Evolutionary conservation across 345 rosid genomes (phyloP).

Genomic region (Acer saccharum): DNA sequence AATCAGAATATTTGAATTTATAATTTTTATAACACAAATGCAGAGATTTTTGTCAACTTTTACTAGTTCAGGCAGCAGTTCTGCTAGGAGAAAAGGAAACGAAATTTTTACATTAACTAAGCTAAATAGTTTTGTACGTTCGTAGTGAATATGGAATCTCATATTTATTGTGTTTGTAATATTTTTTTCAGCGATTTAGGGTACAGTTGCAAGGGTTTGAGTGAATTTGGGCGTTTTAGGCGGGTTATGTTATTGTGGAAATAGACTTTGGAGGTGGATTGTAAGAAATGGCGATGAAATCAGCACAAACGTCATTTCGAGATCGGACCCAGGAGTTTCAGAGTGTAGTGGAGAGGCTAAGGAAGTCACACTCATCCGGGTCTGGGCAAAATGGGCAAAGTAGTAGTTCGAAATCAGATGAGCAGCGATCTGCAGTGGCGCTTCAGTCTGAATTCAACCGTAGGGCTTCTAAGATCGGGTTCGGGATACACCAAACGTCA

Average conservation of each 20-base stretch:
- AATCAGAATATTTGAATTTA: not conserved
- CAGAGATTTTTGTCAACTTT: not conserved
- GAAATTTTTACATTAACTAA: not conserved
- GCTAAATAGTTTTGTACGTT: not conserved
- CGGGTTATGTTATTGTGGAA: slow-evolving; percentile 13
- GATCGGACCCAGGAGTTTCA: slow-evolving; percentile 65
- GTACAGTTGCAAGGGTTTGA: not conserved
- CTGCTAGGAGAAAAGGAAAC: not conserved
- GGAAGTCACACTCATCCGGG: slow-evolving; percentile 40
- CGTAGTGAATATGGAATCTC: not conserved
- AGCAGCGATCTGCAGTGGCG: slow-evolving; percentile 48
- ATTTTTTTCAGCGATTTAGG: not conserved
- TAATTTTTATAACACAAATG: not conserved
- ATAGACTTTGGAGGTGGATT: not conserved
- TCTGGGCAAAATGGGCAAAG: slow-evolving; percentile 37
- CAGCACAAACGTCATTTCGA: slow-evolving; percentile 47
- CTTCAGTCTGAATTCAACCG: slow-evolving; percentile 63
- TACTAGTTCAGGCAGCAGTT: not conserved
- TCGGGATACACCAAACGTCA: slow-evolving; percentile 63
- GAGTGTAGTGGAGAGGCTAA: slow-evolving; percentile 55
- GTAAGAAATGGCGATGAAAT: slow-evolving; percentile 30
- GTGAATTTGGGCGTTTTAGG: not conserved
- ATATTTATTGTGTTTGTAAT: not conserved
- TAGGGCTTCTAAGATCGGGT: slow-evolving; percentile 63
- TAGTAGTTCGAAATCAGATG: slow-evolving; percentile 38